These are phyloP conservation scores for Arxiozyma bovina DNA, from an alignment of 1,139 yeast species.

Conservation along the genomic window DNA sequence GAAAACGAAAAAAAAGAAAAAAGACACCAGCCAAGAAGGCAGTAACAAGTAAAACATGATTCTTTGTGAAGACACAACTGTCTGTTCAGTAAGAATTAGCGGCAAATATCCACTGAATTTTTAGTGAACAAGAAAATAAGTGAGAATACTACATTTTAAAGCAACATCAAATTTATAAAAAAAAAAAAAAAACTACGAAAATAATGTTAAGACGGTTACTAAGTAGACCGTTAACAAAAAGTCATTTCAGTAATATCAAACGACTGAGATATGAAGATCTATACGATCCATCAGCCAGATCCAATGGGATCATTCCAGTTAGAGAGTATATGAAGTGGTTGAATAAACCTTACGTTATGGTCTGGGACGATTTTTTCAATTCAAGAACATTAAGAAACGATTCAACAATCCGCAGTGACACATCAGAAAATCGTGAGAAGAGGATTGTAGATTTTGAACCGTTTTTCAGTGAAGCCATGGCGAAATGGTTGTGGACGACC, in stretches of 20 bases:
- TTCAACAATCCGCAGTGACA: too few relatives aligned
- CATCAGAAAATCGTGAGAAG: neutral
- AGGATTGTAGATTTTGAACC: neutral
- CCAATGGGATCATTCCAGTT: neutral
- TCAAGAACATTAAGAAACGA: neutral
- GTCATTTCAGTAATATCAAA: neutral
- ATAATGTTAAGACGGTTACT: neutral
- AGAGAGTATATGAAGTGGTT: constrained; percentile 3
- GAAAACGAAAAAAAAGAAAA: too few relatives aligned
- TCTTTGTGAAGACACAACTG: too few relatives aligned
- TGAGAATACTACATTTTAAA: neutral
- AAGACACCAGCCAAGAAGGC: too few relatives aligned
- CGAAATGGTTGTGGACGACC: constrained; percentile 26
- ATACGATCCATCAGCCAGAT: neutral
- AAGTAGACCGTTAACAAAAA: neutral
- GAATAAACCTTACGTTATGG: constrained; percentile 4
- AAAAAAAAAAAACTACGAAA: too few relatives aligned
- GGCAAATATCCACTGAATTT: too few relatives aligned
- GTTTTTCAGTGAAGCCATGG: constrained; percentile 10
- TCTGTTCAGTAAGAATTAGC: too few relatives aligned
- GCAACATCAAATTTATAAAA: neutral
- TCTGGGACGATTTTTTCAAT: constrained; percentile 1
- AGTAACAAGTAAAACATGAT: too few relatives aligned
- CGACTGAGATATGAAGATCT: neutral
- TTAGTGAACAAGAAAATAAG: too few relatives aligned